phyloP scores from a whole-genome alignment of 805 yeast genomes.

The Ogataea polymorpha region DNA sequence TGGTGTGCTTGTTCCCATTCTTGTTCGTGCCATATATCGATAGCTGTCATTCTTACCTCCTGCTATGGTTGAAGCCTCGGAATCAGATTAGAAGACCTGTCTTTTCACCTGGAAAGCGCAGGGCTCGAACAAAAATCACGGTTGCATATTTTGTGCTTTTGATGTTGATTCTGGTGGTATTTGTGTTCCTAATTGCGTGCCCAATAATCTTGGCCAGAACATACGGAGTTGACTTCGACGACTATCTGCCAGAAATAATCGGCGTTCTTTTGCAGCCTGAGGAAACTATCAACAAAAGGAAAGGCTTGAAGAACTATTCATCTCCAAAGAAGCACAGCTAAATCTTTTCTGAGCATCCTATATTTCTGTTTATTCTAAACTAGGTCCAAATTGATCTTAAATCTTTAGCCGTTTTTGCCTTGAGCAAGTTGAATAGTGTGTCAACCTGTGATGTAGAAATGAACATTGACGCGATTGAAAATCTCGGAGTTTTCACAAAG shows the following conservation, averaged over 20 bases:
- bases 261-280: slow-evolving; percentile 43
- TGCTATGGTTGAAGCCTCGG: slow-evolving; percentile 58
- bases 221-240: slow-evolving; percentile 38
- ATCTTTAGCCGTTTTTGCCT: slow-evolving; percentile 8
- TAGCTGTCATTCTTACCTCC: slow-evolving; percentile 60
- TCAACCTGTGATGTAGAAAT: slow-evolving; percentile 25
- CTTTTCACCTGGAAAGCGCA: slow-evolving; percentile 39
- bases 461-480: slow-evolving; percentile 35
- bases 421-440: slow-evolving; percentile 6
- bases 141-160: slow-evolving; percentile 37
- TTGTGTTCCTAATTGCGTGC: slow-evolving; percentile 35
- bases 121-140: slow-evolving; percentile 36
- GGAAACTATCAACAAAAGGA: slow-evolving; percentile 26
- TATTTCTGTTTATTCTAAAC: slow-evolving; percentile 2
- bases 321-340: slow-evolving; percentile 23
- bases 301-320: slow-evolving; percentile 37
- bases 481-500: slow-evolving; percentile 37
- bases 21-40: slow-evolving; percentile 62
- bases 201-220: slow-evolving; percentile 39
- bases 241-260: slow-evolving; percentile 39
- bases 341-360: neutral
- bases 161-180: slow-evolving; percentile 27
- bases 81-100: slow-evolving; percentile 47
- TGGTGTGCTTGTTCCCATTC: slow-evolving; percentile 58
- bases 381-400: slow-evolving; percentile 16